Percentiles rank a stretch among this genome's conserved stretches.
These are phyloP conservation scores for Solanum hybrid DNA, from an alignment of 305 asterid species.

Conservation along the genomic window DNA sequence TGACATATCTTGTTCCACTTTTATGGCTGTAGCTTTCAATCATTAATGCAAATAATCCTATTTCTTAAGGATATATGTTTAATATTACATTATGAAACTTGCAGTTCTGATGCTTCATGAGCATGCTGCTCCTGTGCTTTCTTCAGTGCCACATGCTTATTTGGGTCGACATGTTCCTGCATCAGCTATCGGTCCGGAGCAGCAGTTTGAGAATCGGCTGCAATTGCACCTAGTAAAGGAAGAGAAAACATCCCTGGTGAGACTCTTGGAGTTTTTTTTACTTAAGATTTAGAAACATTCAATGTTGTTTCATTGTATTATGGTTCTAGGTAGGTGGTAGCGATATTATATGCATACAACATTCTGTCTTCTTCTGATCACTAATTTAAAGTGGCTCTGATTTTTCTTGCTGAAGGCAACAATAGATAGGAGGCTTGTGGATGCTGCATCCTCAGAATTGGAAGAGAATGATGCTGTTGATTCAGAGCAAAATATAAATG, in stretches of 20 bases:
- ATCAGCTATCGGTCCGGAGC: conserved; percentile 48
- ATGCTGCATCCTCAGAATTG: conserved; percentile 22
- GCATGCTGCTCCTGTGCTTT: conserved; percentile 42
- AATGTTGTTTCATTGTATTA: background rate
- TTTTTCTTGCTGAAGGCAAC: conserved; percentile 34
- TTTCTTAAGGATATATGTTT: background rate
- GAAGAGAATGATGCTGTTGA: conserved; percentile 26
- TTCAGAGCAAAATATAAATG: conserved; percentile 28
- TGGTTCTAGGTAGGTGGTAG: background rate
- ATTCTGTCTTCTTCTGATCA: background rate
- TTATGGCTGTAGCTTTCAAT: background rate
- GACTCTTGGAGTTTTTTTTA: background rate
- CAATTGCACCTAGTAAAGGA: conserved; percentile 30
- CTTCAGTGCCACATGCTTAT: conserved; percentile 36
- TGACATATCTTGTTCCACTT: background rate
- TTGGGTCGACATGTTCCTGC: conserved; percentile 40
- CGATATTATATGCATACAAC: background rate
- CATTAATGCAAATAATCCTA: background rate
- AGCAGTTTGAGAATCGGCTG: conserved; percentile 31
- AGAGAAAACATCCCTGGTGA: conserved; percentile 41
- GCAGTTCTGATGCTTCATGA: conserved; percentile 65
- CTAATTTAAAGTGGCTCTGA: conserved; percentile 11
- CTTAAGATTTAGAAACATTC: background rate
- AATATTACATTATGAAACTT: conserved; percentile 16
- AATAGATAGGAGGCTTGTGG: conserved; percentile 29